These are phyloP conservation scores for Boletus speciosus DNA, from an alignment of 768 basidiomycete species.

Conservation along the genomic window DNA sequence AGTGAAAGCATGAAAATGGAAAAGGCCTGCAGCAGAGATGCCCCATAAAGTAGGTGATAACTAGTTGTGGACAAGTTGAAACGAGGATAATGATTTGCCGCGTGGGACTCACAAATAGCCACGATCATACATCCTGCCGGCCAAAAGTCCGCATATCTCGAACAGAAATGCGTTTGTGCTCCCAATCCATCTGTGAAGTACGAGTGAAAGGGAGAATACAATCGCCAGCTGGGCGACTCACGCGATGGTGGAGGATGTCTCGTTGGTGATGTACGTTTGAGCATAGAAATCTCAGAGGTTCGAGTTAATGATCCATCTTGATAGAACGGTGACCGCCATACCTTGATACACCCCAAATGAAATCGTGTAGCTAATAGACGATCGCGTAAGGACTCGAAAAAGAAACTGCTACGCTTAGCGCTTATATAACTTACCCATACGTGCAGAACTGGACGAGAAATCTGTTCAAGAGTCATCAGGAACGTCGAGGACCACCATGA, in stretches of 20 bases:
- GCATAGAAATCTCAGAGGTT: constrained; percentile 36
- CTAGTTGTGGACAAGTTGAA: constrained; percentile 9
- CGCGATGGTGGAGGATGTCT: constrained; percentile 40
- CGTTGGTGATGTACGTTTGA: constrained; percentile 34
- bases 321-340: background rate
- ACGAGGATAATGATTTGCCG: background rate
- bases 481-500: background rate
- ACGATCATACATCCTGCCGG: constrained; percentile 48
- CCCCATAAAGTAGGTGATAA: constrained; percentile 27
- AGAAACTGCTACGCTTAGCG: background rate
- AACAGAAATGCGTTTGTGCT: constrained; percentile 47
- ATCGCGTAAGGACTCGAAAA: background rate
- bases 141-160: constrained; percentile 41
- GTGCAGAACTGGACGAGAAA: constrained; percentile 39
- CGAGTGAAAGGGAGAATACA: background rate
- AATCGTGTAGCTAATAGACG: constrained; percentile 30
- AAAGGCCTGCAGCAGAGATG: constrained; percentile 27
- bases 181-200: constrained; percentile 40
- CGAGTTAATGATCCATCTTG: background rate
- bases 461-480: constrained; percentile 15
- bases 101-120: constrained; percentile 45
- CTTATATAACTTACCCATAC: constrained; percentile 27
- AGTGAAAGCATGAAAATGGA: constrained; percentile 47
- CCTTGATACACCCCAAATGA: constrained; percentile 47
- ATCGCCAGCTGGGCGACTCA: constrained; percentile 17